phyloP scores from a whole-genome alignment of 2,329 filamentous ascomycete genomes.

The Trichoderma atroviride region DNA sequence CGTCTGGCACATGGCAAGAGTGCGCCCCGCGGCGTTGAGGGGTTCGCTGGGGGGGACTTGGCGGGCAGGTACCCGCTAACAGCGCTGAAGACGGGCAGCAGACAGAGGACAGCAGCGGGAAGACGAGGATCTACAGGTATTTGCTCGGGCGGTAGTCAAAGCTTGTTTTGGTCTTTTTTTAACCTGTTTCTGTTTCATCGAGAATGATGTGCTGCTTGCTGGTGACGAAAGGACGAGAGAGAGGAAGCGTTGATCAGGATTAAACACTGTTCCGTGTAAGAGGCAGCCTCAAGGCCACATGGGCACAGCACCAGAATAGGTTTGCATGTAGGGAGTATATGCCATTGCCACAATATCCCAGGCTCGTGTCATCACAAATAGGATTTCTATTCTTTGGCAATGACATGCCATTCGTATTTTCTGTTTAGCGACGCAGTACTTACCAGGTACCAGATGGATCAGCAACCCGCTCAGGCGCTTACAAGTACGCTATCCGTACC shows the following conservation, averaged over 20 bases:
- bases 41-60: constrained; percentile 24
- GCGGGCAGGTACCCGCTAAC: constrained; percentile 19
- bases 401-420: too few species aligned
- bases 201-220: background rate
- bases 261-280: background rate
- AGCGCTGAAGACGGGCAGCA: background rate
- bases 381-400: background rate
- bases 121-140: background rate
- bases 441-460: background rate
- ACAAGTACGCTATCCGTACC: background rate
- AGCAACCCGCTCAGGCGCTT: background rate
- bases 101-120: background rate
- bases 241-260: background rate
- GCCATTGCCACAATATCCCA: background rate
- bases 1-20: constrained; percentile 25
- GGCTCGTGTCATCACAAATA: background rate
- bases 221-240: background rate
- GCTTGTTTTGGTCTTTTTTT: background rate
- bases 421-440: too few species aligned
- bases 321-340: background rate
- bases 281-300: background rate
- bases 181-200: background rate
- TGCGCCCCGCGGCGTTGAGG: background rate
- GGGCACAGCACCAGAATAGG: background rate
- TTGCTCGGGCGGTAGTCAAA: background rate